Conservation (phyloP, 108 stramenopile species). For the Skeletonema marinoi region DNA sequence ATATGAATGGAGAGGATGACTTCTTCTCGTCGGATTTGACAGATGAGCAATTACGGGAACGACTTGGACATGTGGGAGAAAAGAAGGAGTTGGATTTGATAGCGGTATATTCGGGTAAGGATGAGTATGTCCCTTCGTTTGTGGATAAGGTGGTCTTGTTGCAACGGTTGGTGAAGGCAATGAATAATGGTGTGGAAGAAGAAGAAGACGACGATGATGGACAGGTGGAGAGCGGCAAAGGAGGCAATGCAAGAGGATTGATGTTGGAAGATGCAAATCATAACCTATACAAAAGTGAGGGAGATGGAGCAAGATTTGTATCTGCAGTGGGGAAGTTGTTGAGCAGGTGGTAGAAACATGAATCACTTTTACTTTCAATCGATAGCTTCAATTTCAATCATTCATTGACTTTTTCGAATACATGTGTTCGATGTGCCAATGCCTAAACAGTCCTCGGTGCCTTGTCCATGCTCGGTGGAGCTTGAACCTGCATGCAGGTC, state of each 20-base stretch:
- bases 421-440: too few species aligned
- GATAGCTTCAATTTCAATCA: too few species aligned
- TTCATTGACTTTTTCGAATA: too few species aligned
- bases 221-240: neutral
- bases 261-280: slow-evolving; percentile 72
- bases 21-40: slow-evolving; percentile 92
- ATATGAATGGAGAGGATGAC: slow-evolving; percentile 85
- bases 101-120: slow-evolving; percentile 82
- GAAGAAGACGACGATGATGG: slow-evolving; percentile 13
- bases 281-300: slow-evolving; percentile 65
- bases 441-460: too few species aligned
- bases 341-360: slow-evolving; percentile 1
- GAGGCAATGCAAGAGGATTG: slow-evolving; percentile 46
- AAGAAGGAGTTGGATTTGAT: slow-evolving; percentile 50
- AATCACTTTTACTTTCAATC: too few species aligned
- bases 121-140: slow-evolving; percentile 84
- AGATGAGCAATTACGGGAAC: slow-evolving; percentile 68
- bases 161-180: slow-evolving; percentile 71
- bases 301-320: slow-evolving; percentile 65
- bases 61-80: slow-evolving; percentile 64
- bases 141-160: slow-evolving; percentile 62
- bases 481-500: too few species aligned
- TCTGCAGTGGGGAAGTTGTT: slow-evolving; percentile 55
- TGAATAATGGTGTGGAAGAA: slow-evolving; percentile 51
- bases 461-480: too few species aligned